Evolutionary conservation across 2,329 filamentous ascomycete species (phyloP), one percentile per base, ranked within the genome.

Genomic region (Phialophora macrospora): DNA sequence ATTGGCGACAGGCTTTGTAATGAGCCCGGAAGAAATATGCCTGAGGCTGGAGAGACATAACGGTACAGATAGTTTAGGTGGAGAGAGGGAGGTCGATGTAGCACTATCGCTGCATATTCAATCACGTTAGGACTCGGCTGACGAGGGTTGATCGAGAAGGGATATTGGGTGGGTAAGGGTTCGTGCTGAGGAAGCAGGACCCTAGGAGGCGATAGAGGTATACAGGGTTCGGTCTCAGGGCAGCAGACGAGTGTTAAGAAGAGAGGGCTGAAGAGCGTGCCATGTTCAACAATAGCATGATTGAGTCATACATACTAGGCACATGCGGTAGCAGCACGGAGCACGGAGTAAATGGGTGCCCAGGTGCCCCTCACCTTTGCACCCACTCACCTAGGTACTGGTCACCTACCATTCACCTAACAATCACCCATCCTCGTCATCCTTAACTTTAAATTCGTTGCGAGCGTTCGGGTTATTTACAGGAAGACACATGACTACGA

Each of bases 21-120:
- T n/a, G n/a, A 30, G 28, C 52, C 26, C n/a, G 24, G 12, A 32
- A 55, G 24, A 20, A 2, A 55, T 55, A 28, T 17, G 9, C 28
- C 4, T 30, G 52, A 34, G 52, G 28, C 28, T 34, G 2, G 26
- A 55, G 52, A 32, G 52, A 34, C 52, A 55, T 55, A 55, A 34
- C 52, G 28, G 28, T 55, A 26, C 28, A 20, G 34, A 20, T 34
- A 14, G 14, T 55, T 32, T 11, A 28, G 26, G 28, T 52, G 24
- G 24, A 55, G 8, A 24, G 20, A 30, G 51, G 26, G 26, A 22
- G 26, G 52, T 22, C 26, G 28, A 4, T 12, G 8, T 34, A 22
- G 24, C 20, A 51, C 48, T 51, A 51, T 51, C 48, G 48, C 26
- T 22, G 48, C 48, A 51, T 51, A 9, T 1, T 26, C 48, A 22